A percentile compares a stretch with the other conserved stretches of the same genome.
Evolutionary conservation across 495 filamentous ascomycete species (phyloP).

Genomic region (Astrocystis sublimbata): DNA sequence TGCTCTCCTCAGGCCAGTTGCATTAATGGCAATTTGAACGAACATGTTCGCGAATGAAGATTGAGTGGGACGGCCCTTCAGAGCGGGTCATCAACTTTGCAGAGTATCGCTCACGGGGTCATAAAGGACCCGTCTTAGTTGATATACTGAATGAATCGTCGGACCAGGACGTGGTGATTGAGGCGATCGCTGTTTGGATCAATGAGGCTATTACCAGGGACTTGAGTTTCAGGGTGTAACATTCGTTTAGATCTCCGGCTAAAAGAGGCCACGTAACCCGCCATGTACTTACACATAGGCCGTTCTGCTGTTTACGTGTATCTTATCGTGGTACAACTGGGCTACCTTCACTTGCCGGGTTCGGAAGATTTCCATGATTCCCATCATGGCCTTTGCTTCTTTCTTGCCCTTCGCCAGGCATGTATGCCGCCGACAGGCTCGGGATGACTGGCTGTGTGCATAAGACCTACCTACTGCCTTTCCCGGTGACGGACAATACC

Average conservation of each 20-base stretch:
- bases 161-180: constrained; percentile 1
- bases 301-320: constrained; percentile 11
- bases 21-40: background rate
- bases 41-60: constrained; percentile 2
- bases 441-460: constrained; percentile 18
- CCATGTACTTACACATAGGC: constrained; percentile 15
- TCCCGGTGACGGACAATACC: constrained; percentile 16
- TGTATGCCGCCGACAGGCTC: constrained; percentile 6
- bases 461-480: constrained; percentile 18
- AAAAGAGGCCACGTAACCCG: constrained; percentile 18
- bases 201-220: constrained; percentile 14
- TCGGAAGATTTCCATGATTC: constrained; percentile 16
- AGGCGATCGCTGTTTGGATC: background rate
- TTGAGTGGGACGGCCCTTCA: background rate
- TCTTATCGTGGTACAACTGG: constrained; percentile 15
- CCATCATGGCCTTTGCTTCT: too few species aligned
- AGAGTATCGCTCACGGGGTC: constrained; percentile 1
- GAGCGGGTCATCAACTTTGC: constrained; percentile 10
- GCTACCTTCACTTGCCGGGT: constrained; percentile 19
- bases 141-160: constrained; percentile 3
- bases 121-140: constrained; percentile 5
- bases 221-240: constrained; percentile 16
- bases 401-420: constrained; percentile 3
- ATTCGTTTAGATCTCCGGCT: constrained; percentile 23
- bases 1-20: background rate